phyloP scores from a whole-genome alignment of 164 flowering plant genomes.

The Dillenia suffruticosa region DNA sequence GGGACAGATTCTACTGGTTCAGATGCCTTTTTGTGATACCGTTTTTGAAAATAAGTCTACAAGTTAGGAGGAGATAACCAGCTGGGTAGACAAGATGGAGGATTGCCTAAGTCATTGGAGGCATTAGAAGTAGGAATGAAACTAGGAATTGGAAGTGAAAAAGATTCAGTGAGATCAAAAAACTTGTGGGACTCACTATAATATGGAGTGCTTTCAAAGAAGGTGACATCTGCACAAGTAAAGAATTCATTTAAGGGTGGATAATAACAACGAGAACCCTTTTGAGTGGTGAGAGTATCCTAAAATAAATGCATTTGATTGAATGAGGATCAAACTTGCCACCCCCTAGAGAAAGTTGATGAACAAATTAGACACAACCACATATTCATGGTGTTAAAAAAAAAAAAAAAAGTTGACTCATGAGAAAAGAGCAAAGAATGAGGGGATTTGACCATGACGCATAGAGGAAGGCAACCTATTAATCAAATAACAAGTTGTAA shows the following conservation, averaged over 20 bases:
- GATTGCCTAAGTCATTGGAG: too few relatives aligned
- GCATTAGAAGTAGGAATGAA: too few relatives aligned
- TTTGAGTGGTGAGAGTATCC: background rate
- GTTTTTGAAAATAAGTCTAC: too few relatives aligned
- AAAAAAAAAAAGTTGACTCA: background rate
- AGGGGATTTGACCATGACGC: constrained; percentile 3
- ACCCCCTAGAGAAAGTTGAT: background rate
- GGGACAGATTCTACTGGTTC: too few relatives aligned
- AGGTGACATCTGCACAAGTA: constrained; percentile 1
- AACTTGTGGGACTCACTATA: too few relatives aligned
- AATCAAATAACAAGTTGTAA: constrained; percentile 11
- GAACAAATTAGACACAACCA: constrained; percentile 3
- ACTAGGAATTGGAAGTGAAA: too few relatives aligned
- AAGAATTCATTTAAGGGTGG: background rate
- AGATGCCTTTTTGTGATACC: too few relatives aligned
- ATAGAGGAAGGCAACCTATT: constrained; percentile 9
- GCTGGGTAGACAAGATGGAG: too few relatives aligned
- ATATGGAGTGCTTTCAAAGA: background rate
- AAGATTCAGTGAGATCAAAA: too few relatives aligned
- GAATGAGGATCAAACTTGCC: constrained; percentile 6
- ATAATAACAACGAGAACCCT: constrained; percentile 2
- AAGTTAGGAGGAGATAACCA: too few relatives aligned
- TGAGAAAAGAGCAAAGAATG: too few relatives aligned
- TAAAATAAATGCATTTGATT: background rate
- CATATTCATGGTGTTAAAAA: background rate